These are phyloP conservation scores for Trichoderma simmonsii DNA, from an alignment of 2,329 filamentous ascomycete genomes.

Conservation along the genomic window DNA sequence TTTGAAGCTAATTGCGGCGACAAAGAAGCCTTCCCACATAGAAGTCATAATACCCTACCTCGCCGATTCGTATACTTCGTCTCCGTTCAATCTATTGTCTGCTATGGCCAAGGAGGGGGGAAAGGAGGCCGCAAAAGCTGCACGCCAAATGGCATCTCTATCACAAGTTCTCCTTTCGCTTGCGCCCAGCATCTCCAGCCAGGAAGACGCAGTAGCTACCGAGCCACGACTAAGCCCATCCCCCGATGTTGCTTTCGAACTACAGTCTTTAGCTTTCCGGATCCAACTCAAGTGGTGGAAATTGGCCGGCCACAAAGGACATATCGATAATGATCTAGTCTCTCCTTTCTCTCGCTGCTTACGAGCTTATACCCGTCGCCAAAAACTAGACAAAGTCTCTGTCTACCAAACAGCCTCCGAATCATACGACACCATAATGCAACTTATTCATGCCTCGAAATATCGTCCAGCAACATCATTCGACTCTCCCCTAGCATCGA, in stretches of 20 bases:
- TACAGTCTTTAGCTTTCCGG: slow-evolving; percentile 63
- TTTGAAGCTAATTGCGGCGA: slow-evolving; percentile 59
- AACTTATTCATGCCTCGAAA: slow-evolving; percentile 34
- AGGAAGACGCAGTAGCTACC: slow-evolving; percentile 56
- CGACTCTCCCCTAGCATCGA: slow-evolving; percentile 43
- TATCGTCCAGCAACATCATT: slow-evolving; percentile 36
- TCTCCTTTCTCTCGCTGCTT: slow-evolving; percentile 63
- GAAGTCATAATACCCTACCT: slow-evolving; percentile 58
- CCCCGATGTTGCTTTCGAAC: slow-evolving; percentile 56
- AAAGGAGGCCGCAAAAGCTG: slow-evolving; percentile 53
- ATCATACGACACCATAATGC: slow-evolving; percentile 33
- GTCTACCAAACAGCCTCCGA: slow-evolving; percentile 36
- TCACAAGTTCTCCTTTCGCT: slow-evolving; percentile 64
- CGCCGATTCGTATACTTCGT: slow-evolving; percentile 49
- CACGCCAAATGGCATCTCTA: slow-evolving; percentile 64
- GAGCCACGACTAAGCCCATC: slow-evolving; percentile 54
- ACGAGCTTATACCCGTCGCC: slow-evolving; percentile 57
- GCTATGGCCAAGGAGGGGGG: slow-evolving; percentile 41
- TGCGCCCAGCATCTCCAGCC: slow-evolving; percentile 62
- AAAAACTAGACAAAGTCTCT: slow-evolving; percentile 36
- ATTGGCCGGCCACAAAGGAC: slow-evolving; percentile 56
- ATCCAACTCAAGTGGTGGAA: slow-evolving; percentile 64
- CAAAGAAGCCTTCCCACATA: slow-evolving; percentile 57
- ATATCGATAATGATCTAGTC: slow-evolving; percentile 62
- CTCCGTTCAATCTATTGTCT: slow-evolving; percentile 57